Evolutionary conservation across 2,329 filamentous ascomycete species (phyloP).

Genomic region (Leptographium flavum): DNA sequence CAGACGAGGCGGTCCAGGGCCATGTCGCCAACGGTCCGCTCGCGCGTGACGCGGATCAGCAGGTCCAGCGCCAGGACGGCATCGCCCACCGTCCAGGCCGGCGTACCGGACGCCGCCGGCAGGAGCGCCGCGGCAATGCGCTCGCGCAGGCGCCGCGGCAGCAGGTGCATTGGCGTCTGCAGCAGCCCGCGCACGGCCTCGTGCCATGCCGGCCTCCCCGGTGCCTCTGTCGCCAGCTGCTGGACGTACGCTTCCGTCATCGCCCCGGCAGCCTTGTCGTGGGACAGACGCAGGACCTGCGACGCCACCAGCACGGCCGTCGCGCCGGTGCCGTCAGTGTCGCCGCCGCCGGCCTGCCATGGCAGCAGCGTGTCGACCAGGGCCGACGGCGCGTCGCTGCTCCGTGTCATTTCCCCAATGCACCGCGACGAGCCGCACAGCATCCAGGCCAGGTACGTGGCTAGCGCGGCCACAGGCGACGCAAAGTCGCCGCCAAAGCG

Average conservation of each 20-base stretch:
- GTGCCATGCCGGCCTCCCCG: not conserved
- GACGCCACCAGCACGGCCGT: not conserved
- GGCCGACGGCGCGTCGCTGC: not conserved
- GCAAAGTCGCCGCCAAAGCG: not conserved
- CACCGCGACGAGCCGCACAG: slow-evolving; percentile 8
- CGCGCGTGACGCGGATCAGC: slow-evolving; percentile 32
- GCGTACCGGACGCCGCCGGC: slow-evolving; percentile 4
- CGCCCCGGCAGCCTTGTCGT: not conserved
- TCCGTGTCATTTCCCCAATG: slow-evolving; percentile 7
- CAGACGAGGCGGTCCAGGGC: slow-evolving; percentile 22
- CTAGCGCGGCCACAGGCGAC: not conserved
- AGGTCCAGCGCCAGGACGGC: slow-evolving; percentile 28
- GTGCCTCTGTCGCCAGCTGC: slow-evolving; percentile 4
- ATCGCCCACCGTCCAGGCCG: not conserved
- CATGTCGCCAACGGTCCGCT: slow-evolving; percentile 31
- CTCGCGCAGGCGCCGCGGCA: slow-evolving; percentile 29
- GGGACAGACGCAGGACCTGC: slow-evolving; percentile 1
- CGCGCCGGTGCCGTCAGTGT: not conserved
- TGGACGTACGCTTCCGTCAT: slow-evolving; percentile 3
- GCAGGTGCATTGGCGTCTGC: slow-evolving; percentile 21
- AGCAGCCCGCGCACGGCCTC: slow-evolving; percentile 14
- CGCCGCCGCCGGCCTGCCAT: too few species aligned
- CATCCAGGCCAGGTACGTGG: slow-evolving; percentile 10
- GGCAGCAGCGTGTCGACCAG: slow-evolving; percentile 5
- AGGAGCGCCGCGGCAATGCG: slow-evolving; percentile 23